phyloP scores from a whole-genome alignment of 768 basidiomycete species.

The Strobilomyces dryophilus region DNA sequence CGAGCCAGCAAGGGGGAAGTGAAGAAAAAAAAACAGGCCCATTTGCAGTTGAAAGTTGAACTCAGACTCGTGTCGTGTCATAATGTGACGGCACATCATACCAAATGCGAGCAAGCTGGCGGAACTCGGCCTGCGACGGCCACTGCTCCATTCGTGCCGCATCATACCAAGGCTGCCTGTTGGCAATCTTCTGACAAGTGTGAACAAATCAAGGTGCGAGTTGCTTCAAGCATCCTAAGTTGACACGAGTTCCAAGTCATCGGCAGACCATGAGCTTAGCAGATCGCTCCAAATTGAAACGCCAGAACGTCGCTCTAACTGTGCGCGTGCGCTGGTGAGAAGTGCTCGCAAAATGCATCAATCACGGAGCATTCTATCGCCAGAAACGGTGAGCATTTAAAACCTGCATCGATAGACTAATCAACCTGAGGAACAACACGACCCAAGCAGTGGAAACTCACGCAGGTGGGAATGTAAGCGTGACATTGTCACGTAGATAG shows the following conservation, averaged over 20 bases:
- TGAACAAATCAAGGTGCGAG: slow-evolving; percentile 4
- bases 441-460: not conserved
- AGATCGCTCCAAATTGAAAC: slow-evolving; percentile 12
- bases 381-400: slow-evolving; percentile 1
- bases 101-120: slow-evolving; percentile 22
- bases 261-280: not conserved
- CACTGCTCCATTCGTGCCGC: not conserved
- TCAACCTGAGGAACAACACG: not conserved
- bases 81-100: slow-evolving; percentile 23
- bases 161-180: not conserved
- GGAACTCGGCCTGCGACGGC: slow-evolving; percentile 16
- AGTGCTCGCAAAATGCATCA: not conserved
- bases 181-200: not conserved
- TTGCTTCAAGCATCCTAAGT: not conserved
- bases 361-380: not conserved
- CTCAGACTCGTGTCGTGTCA: slow-evolving; percentile 7
- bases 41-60: slow-evolving; percentile 17
- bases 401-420: not conserved
- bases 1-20: not conserved
- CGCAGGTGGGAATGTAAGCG: slow-evolving; percentile 10
- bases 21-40: slow-evolving; percentile 1
- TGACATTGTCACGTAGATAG: slow-evolving; percentile 27
- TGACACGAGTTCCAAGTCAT: not conserved
- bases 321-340: not conserved
- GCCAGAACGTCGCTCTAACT: not conserved